Evolutionary conservation across 2,329 filamentous ascomycete species (phyloP).

Genomic region (Colletotrichum liaoningense): DNA sequence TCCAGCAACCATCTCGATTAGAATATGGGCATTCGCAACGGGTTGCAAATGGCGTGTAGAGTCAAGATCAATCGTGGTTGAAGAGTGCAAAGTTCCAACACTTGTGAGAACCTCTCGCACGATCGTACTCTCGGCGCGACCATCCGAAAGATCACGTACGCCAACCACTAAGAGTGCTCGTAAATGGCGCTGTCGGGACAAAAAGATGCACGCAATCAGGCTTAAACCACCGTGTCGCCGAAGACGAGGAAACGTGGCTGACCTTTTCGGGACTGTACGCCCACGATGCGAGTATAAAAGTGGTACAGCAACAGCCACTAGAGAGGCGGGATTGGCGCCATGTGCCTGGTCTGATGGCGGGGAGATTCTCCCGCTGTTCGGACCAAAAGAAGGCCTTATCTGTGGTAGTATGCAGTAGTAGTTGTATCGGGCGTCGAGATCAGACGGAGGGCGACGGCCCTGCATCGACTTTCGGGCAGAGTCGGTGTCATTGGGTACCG

Average conservation of each 20-base stretch:
- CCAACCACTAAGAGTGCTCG: not conserved
- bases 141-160: not conserved
- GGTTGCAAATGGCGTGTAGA: too few relatives aligned
- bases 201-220: not conserved
- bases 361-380: constrained; percentile 1
- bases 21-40: too few relatives aligned
- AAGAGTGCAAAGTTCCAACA: too few relatives aligned
- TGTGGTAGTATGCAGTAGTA: not conserved
- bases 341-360: constrained; percentile 16
- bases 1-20: too few relatives aligned
- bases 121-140: not conserved
- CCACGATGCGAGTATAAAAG: not conserved
- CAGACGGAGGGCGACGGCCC: not conserved
- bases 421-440: constrained; percentile 15
- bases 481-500: not conserved
- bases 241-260: not conserved
- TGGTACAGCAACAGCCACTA: constrained; percentile 12
- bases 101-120: too few relatives aligned
- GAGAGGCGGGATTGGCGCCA: constrained; percentile 30
- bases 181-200: not conserved
- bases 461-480: constrained; percentile 17
- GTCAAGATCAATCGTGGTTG: too few relatives aligned
- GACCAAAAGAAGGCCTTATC: not conserved
- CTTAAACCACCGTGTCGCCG: not conserved
- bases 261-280: not conserved